Base-by-base conservation (phyloP, 2,329 filamentous ascomycete species). In the Tympanopsis confertula region DNA sequence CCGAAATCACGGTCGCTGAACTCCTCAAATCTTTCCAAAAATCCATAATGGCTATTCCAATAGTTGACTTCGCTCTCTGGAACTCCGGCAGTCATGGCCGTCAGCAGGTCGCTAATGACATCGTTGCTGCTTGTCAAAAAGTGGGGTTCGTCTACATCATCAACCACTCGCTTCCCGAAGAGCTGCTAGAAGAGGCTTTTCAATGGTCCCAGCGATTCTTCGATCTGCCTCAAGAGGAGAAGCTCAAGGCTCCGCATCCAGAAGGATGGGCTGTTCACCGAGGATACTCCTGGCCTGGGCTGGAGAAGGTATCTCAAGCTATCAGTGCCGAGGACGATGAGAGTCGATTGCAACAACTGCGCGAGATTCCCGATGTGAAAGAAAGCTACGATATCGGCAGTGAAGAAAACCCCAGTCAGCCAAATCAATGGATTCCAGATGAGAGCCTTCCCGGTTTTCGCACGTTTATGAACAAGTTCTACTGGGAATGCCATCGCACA, bases 201-300 rank as follows among this genome's bases (percentile, higher is more conserved):
- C 20, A 26, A 13, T 61, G 54, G 57, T 49, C 51, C 2, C 46
- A 47, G 36, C 47, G 42, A 20, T 47, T 58, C 14, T 57, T 58
- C 19, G 52, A 49, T 37, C 44, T 60, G 10, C 48, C 55, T 1
- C 15, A 46, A 4, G 53, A 58, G 37, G 47, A 48, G 30, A 57
- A 58, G 40, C 57, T 58, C 54, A 47, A 53, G 32, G 56, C 55
- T 22, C 55, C 54, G 20, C 55, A 58, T 39, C 55, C 55, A 7
- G 48, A 50, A 37, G 52, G 52, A n/a, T 60, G 55, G 47, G 52
- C 51, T 3, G 51, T 62, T 13, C 61, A 68, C 46, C 55, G 63
- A 36, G 65, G 65, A 13, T 68, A 68, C 43, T 67, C 63, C 3
- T 59, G 59, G 51, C 59, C 59, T 0, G 63, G 63, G 2, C 45